Conservation (phyloP, 768 basidiomycete species). For the Boletellus sp. region DNA sequence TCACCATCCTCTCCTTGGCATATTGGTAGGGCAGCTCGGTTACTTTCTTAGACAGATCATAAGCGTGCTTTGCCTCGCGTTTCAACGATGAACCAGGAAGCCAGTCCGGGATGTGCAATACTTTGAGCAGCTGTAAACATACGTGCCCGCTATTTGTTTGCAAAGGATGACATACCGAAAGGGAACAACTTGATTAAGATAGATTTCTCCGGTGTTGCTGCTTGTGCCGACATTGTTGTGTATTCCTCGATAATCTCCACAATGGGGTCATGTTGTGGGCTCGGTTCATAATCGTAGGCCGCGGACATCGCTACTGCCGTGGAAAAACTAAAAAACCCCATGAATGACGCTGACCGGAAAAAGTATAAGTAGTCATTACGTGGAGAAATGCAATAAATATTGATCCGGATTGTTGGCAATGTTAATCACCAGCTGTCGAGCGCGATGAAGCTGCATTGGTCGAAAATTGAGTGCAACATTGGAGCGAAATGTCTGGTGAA, state of each 20-base stretch:
- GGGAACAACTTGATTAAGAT: conserved; percentile 5
- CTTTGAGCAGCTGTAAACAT: conserved; percentile 1
- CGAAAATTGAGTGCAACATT: not conserved
- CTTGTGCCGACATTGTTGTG: not conserved
- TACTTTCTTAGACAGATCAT: not conserved
- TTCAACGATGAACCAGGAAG: conserved; percentile 10
- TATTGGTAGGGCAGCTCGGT: too few species aligned
- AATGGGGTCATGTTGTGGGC: conserved; percentile 3
- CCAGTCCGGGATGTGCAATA: conserved; percentile 23
- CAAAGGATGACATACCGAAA: not conserved
- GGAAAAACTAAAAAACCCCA: not conserved
- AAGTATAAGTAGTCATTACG: not conserved
- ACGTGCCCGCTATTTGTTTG: not conserved
- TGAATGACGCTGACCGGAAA: not conserved
- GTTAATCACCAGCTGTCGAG: not conserved
- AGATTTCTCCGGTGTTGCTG: conserved; percentile 1
- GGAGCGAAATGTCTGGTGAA: not conserved
- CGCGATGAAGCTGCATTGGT: not conserved
- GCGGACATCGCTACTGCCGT: not conserved
- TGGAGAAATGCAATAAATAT: not conserved
- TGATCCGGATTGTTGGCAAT: not conserved
- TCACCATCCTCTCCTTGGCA: not conserved
- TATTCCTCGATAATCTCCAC: not conserved
- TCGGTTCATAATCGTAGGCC: conserved; percentile 6
- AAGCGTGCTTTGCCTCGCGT: not conserved